Base-by-base conservation (phyloP, 169 alveolate species). In the Eimeria maxima region DNA sequence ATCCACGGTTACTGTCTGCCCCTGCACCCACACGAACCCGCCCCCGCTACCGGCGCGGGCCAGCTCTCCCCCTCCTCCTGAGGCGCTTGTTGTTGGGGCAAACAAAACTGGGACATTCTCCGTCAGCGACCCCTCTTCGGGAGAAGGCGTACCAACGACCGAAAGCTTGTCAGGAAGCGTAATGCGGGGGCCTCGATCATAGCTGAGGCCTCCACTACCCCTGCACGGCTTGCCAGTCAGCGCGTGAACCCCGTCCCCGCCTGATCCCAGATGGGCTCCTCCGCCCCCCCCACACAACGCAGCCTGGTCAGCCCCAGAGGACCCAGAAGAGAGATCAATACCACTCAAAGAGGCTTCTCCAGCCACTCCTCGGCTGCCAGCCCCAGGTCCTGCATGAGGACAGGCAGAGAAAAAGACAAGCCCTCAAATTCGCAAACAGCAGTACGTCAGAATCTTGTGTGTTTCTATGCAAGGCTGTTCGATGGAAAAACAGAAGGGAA, bases 191-290 rank as follows among this genome's bases (percentile, higher is more conserved):
- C 65, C 89, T 6, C 71, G 27, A 44, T 83, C 96, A 50, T 93
- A 81, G 47, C 60, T 38, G 38, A 18, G 74, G 38, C 93, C 96
- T 20, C 96, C 96, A 20, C 93, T 81, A n/a, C 93, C 93, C 18
- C 53, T 55, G 57, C 94, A 93, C n/a, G 69, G 60, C 44, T 33
- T 45, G 24, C 93, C 96, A 11, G 94, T 81, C 63, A 53, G 42
- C 69, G 93, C 80, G 76, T 93, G 88, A n/a, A 93, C 96, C 4
- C 96, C 96, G 29, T 83, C 93, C 20, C 96, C 96, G 5, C 96
- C 96, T 4, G 55, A 42, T n/a, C 96, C 96, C 86, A 78, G 86
- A 22, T 93, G 96, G 33, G 88, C 96, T 18, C 96, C 96, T 14
- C 94, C 96, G 5, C 94, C 96, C 8, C 93, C 93, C 55, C 94